phyloP scores from a whole-genome alignment of 2,329 filamentous ascomycete genomes.

The Pestalotiopsis sp. region DNA sequence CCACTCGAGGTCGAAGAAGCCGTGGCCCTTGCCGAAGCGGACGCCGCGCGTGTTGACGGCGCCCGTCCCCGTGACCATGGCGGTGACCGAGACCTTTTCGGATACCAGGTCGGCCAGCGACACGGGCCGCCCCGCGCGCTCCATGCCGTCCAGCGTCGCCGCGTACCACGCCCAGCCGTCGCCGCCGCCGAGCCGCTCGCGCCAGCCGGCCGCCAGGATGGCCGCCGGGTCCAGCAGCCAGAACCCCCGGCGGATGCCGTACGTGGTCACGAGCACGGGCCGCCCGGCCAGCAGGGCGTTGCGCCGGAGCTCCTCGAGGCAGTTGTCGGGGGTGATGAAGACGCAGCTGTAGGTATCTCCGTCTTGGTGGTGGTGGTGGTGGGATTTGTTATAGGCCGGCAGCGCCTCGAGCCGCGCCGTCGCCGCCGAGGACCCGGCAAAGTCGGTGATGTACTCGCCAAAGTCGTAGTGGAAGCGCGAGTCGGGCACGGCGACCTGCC shows the following conservation, averaged over 20 bases:
- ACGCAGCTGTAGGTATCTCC: conserved; percentile 19
- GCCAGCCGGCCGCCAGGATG: background rate
- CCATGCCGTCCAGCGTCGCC: conserved; percentile 45
- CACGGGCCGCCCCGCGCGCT: conserved; percentile 37
- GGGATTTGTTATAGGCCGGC: conserved; percentile 32
- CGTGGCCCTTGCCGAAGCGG: conserved; percentile 41
- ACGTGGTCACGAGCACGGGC: conserved; percentile 42
- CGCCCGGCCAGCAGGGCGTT: conserved; percentile 42
- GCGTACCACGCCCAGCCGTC: conserved; percentile 32
- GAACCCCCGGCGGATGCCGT: conserved; percentile 43
- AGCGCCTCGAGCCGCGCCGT: conserved; percentile 32
- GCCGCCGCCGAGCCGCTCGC: conserved; percentile 22
- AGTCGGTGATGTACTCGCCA: conserved; percentile 44
- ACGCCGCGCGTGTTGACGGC: conserved; percentile 41
- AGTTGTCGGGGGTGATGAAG: conserved; percentile 46
- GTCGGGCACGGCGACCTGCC: conserved; percentile 41
- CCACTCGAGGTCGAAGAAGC: conserved; percentile 47
- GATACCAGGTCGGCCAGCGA: conserved; percentile 37
- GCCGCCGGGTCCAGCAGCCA: conserved; percentile 38
- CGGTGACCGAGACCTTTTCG: conserved; percentile 28
- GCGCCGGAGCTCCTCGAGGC: conserved; percentile 41
- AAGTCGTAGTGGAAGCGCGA: conserved; percentile 46
- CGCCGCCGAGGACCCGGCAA: conserved; percentile 37
- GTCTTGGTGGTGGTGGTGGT: background rate
- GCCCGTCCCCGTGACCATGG: conserved; percentile 42